A percentile compares a stretch with the other conserved stretches of the same genome.
Evolutionary conservation across 805 yeast genomes (phyloP).

Genomic region (Candida silvatica): DNA sequence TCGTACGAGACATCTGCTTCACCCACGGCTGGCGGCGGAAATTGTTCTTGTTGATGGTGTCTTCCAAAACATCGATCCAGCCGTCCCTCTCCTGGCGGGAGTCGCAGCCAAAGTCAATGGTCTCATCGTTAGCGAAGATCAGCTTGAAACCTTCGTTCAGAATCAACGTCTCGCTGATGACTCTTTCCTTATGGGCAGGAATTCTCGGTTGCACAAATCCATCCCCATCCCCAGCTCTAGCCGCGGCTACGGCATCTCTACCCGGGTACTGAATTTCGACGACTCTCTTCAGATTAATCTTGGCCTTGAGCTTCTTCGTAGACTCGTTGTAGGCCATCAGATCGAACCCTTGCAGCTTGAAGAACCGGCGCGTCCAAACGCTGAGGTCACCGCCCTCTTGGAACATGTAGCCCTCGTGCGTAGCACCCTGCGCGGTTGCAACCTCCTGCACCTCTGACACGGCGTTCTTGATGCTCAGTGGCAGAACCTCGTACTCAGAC

Average conservation of each 20-base stretch:
- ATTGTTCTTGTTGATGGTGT: conserved; percentile 34
- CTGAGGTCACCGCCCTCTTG: conserved; percentile 92
- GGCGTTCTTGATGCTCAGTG: conserved; percentile 59
- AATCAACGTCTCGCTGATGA: conserved; percentile 63
- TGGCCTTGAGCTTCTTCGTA: conserved; percentile 61
- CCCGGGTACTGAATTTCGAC: conserved; percentile 39
- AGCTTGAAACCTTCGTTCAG: conserved; percentile 71
- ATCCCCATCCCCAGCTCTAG: conserved; percentile 5
- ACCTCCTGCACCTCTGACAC: conserved; percentile 31
- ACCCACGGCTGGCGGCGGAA: conserved; percentile 30
- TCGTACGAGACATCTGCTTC: conserved; percentile 18
- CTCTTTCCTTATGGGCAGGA: conserved; percentile 29
- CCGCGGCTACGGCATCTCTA: conserved; percentile 17
- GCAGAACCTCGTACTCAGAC: conserved; percentile 52
- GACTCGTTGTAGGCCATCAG: conserved; percentile 71
- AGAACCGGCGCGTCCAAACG: conserved; percentile 65
- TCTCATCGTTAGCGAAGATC: conserved; percentile 70
- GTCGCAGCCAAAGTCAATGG: conserved; percentile 81
- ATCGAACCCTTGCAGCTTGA: conserved; percentile 62
- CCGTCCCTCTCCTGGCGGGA: conserved; percentile 45
- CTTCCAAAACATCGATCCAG: conserved; percentile 60
- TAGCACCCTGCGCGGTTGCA: conserved; percentile 16
- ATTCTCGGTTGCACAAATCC: not conserved
- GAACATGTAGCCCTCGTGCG: conserved; percentile 60
- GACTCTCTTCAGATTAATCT: conserved; percentile 67